phyloP scores from a whole-genome alignment of 2,329 filamentous ascomycete genomes.

The Talaromyces sp. region DNA sequence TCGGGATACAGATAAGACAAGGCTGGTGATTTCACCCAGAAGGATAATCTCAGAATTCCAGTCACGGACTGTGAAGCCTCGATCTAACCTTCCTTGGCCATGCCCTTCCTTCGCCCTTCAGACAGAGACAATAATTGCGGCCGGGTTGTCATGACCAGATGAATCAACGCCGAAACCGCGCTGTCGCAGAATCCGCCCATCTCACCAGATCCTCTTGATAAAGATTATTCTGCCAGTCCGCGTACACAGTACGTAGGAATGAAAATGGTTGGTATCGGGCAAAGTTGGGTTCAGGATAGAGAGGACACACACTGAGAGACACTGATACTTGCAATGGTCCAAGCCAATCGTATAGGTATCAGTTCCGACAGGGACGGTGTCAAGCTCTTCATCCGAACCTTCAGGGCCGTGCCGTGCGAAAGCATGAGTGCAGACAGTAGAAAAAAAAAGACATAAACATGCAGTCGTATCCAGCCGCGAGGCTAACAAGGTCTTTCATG shows the following conservation, averaged over 20 bases:
- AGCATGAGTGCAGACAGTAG: slow-evolving; percentile 24
- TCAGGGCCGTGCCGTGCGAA: not conserved
- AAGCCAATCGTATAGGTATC: slow-evolving; percentile 1
- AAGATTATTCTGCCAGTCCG: slow-evolving; percentile 13
- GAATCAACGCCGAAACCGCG: slow-evolving; percentile 3
- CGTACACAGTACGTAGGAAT: slow-evolving; percentile 15
- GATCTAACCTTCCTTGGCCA: not conserved
- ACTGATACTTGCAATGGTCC: slow-evolving; percentile 6
- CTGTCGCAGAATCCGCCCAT: slow-evolving; percentile 13
- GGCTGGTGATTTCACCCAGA: not conserved
- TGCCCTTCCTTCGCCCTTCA: not conserved
- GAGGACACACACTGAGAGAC: not conserved
- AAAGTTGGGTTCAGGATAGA: not conserved
- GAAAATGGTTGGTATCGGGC: slow-evolving; percentile 6
- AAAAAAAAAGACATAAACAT: slow-evolving; percentile 34
- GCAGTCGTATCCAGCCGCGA: slow-evolving; percentile 48
- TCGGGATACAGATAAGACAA: not conserved
- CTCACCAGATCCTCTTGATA: slow-evolving; percentile 14
- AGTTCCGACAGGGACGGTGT: not conserved
- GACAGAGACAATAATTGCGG: slow-evolving; percentile 10
- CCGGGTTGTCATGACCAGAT: slow-evolving; percentile 9
- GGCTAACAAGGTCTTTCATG: slow-evolving; percentile 45
- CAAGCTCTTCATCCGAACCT: not conserved
- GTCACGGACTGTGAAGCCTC: slow-evolving; percentile 8
- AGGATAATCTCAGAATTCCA: not conserved